A percentile compares a stretch with the other conserved stretches of the same genome.
phyloP scores from a whole-genome alignment of 306 rosid genomes.

The Bauhinia variegata region DNA sequence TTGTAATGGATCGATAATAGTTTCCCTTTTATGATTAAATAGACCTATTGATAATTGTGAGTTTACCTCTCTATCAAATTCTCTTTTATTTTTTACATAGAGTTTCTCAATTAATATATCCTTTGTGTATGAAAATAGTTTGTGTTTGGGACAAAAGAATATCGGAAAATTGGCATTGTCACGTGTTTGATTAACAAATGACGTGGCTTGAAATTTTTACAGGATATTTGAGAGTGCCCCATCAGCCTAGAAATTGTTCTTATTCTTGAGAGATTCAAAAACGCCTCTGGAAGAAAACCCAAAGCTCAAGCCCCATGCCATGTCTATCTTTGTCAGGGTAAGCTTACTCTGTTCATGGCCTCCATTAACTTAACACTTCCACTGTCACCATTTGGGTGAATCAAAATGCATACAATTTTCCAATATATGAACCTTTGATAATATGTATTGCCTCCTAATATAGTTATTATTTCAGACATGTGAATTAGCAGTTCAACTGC shows the following conservation, averaged over 20 bases:
- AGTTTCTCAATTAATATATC: too few relatives aligned
- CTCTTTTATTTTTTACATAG: too few relatives aligned
- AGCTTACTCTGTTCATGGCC: neutral
- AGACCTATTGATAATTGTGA: too few relatives aligned
- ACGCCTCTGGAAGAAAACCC: slow-evolving; percentile 80
- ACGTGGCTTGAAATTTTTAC: slow-evolving; percentile 1
- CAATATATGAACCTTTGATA: neutral
- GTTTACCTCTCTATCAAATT: too few relatives aligned
- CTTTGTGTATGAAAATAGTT: too few relatives aligned
- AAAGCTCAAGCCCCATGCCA: slow-evolving; percentile 85
- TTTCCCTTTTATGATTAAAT: too few relatives aligned
- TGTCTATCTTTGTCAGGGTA: slow-evolving; percentile 78
- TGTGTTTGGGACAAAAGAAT: too few relatives aligned
- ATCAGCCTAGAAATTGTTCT: slow-evolving; percentile 69
- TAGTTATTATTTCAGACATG: slow-evolving; percentile 60
- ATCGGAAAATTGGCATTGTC: neutral
- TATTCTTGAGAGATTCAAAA: slow-evolving; percentile 70
- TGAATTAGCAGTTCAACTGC: slow-evolving; percentile 78
- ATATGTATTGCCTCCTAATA: too few relatives aligned
- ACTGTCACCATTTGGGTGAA: neutral
- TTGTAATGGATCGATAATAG: too few relatives aligned
- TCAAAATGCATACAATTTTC: neutral
- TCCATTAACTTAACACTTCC: neutral
- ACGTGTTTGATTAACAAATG: neutral
- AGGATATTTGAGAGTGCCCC: slow-evolving; percentile 91